A percentile compares a stretch with the other conserved stretches of the same genome.
phyloP scores from a whole-genome alignment of 2,329 filamentous ascomycete genomes.

The Epichloe coenophiala region DNA sequence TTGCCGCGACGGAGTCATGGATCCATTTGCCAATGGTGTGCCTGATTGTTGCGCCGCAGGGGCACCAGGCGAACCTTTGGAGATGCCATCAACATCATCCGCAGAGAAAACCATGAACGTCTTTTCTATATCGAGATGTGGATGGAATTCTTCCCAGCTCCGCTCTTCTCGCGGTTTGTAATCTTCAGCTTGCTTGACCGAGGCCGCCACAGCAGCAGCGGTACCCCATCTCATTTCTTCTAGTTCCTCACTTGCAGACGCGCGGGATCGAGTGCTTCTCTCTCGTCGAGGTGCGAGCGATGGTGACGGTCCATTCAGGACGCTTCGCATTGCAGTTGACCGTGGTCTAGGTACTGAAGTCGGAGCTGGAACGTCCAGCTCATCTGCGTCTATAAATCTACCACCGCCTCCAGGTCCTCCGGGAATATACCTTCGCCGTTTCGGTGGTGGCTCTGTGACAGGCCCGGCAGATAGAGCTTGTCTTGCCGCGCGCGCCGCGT shows the following conservation, averaged over 20 bases:
- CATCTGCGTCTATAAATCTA: slow-evolving; percentile 64
- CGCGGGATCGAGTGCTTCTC: slow-evolving; percentile 40
- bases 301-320: slow-evolving; percentile 20
- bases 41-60: slow-evolving; percentile 18
- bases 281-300: slow-evolving; percentile 41
- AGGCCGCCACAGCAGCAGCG: slow-evolving; percentile 77
- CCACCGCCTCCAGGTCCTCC: slow-evolving; percentile 79
- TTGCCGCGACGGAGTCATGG: slow-evolving; percentile 33
- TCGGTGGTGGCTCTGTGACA: slow-evolving; percentile 48
- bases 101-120: slow-evolving; percentile 67
- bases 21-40: slow-evolving; percentile 23
- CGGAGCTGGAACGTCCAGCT: slow-evolving; percentile 40
- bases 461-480: slow-evolving; percentile 19
- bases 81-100: slow-evolving; percentile 70
- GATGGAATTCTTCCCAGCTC: slow-evolving; percentile 96
- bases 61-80: slow-evolving; percentile 24
- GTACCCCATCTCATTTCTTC: slow-evolving; percentile 66
- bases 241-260: slow-evolving; percentile 36
- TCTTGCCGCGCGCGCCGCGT: slow-evolving; percentile 26
- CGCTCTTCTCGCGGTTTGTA: slow-evolving; percentile 96
- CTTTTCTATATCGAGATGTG: slow-evolving; percentile 79
- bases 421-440: slow-evolving; percentile 67
- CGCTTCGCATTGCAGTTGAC: slow-evolving; percentile 31
- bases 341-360: slow-evolving; percentile 25
- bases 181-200: slow-evolving; percentile 81